phyloP scores from a whole-genome alignment of 495 filamentous ascomycete species.

The Lentithecium fluviatile region DNA sequence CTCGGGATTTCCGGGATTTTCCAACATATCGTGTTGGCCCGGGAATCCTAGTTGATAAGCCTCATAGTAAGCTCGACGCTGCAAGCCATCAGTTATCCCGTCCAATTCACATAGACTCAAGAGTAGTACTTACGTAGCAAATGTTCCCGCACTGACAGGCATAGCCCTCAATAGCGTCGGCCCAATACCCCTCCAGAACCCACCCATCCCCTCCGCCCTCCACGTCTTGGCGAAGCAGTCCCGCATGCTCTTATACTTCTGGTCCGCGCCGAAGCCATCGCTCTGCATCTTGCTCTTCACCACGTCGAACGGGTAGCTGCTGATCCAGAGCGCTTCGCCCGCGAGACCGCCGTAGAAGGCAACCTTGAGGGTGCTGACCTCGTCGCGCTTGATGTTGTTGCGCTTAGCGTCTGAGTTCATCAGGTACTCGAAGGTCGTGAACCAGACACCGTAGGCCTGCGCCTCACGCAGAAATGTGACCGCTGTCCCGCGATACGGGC shows the following conservation, averaged over 20 bases:
- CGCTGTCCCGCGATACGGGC: conserved; percentile 80
- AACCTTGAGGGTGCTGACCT: conserved; percentile 79
- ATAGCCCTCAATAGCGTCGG: conserved; percentile 95
- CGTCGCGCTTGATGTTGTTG: conserved; percentile 68
- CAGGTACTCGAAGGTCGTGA: conserved; percentile 88
- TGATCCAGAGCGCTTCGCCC: conserved; percentile 89
- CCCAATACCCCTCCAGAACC: conserved; percentile 94
- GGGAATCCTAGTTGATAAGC: too few species aligned
- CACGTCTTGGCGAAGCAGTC: conserved; percentile 89
- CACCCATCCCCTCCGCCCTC: conserved; percentile 69
- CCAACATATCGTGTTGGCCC: too few species aligned
- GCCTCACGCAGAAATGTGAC: conserved; percentile 88
- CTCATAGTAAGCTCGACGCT: too few species aligned
- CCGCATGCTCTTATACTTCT: conserved; percentile 75
- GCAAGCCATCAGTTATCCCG: too few species aligned
- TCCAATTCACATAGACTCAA: too few species aligned
- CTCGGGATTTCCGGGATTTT: too few species aligned
- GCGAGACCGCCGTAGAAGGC: conserved; percentile 91
- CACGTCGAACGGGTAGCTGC: conserved; percentile 92
- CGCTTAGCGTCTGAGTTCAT: conserved; percentile 85
- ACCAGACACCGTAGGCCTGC: conserved; percentile 94
- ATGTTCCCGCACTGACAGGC: conserved; percentile 96
- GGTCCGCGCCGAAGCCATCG: conserved; percentile 72
- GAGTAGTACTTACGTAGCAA: conserved; percentile 61
- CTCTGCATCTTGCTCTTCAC: conserved; percentile 99